phyloP scores from a whole-genome alignment of 2,329 filamentous ascomycete species.

The Cylindrodendrum hubeiense region DNA sequence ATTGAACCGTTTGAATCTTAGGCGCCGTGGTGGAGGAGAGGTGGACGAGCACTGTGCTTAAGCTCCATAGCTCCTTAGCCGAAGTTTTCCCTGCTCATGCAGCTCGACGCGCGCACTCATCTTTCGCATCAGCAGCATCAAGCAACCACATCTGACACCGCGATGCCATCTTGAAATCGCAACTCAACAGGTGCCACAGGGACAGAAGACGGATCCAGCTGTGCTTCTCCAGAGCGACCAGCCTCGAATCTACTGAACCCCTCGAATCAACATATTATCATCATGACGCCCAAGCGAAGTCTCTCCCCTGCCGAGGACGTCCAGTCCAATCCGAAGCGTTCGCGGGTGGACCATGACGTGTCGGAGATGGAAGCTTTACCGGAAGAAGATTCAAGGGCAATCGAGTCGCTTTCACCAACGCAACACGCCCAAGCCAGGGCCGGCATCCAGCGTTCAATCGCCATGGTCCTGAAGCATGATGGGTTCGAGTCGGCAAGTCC shows the following conservation, averaged over 20 bases:
- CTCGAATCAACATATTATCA: slow-evolving; percentile 8
- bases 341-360: slow-evolving; percentile 27
- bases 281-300: slow-evolving; percentile 54
- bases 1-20: too few species aligned
- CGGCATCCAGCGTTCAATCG: slow-evolving; percentile 67
- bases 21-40: too few species aligned
- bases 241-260: neutral
- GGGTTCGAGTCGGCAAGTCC: slow-evolving; percentile 68
- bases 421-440: slow-evolving; percentile 49
- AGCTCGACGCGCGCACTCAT: slow-evolving; percentile 14
- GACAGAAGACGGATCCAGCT: too few species aligned
- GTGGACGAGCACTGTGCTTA: too few species aligned
- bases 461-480: slow-evolving; percentile 66
- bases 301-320: slow-evolving; percentile 46
- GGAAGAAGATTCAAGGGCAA: slow-evolving; percentile 33
- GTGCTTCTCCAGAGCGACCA: neutral
- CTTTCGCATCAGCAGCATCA: slow-evolving; percentile 3
- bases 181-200: neutral
- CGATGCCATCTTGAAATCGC: neutral
- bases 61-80: slow-evolving; percentile 14
- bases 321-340: slow-evolving; percentile 48
- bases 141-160: neutral
- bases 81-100: slow-evolving; percentile 33
- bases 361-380: slow-evolving; percentile 6
- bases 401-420: slow-evolving; percentile 43